These are phyloP conservation scores for Hypoxylon rickii DNA, from an alignment of 495 filamentous ascomycete species.

Conservation along the genomic window DNA sequence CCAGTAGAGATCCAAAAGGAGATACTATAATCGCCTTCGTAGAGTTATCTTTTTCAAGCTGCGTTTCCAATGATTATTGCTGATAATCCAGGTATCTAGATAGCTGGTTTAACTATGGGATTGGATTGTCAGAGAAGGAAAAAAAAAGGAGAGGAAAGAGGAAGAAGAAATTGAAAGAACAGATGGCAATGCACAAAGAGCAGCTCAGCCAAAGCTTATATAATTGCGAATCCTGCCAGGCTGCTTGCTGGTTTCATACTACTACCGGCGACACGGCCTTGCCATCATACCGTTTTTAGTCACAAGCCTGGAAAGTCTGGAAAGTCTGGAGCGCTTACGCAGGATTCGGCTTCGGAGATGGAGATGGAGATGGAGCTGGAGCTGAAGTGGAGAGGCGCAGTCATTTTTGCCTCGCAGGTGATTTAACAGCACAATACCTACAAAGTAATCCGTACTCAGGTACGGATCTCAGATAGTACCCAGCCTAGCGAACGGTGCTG, in stretches of 20 bases:
- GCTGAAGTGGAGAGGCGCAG: slow-evolving; percentile 11
- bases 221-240: too few relatives aligned
- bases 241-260: slow-evolving; percentile 10
- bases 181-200: slow-evolving; percentile 6
- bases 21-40: too few relatives aligned
- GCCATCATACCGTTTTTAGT: background rate
- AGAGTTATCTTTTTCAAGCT: too few relatives aligned
- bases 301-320: too few relatives aligned
- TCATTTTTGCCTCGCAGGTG: slow-evolving; percentile 17
- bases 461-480: too few relatives aligned
- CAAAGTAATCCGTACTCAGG: background rate
- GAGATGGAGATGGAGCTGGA: too few relatives aligned
- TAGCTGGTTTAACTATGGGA: background rate
- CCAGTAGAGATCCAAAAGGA: too few relatives aligned
- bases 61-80: background rate
- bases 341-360: background rate
- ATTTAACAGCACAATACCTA: background rate
- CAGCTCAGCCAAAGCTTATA: background rate
- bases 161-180: background rate
- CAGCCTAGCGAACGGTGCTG: too few relatives aligned
- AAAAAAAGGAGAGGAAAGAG: background rate
- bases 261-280: slow-evolving; percentile 1
- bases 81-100: background rate
- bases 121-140: background rate
- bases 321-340: slow-evolving; percentile 14